phyloP scores from a whole-genome alignment of 345 rosid species.

The Corchorus capsularis region DNA sequence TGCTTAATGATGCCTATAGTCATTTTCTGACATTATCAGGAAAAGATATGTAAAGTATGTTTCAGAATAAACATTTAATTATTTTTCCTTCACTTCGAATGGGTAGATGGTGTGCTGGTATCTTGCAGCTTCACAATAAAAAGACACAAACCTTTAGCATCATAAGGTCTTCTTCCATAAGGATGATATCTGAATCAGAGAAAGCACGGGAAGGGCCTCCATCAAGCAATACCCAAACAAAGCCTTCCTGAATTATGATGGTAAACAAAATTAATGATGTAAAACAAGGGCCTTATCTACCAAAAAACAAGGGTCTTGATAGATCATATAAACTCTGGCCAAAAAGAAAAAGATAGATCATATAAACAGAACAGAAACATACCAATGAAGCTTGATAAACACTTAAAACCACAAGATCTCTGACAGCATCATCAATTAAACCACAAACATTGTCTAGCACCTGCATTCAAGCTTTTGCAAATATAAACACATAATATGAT shows the following conservation, averaged over 20 bases:
- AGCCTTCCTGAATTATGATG: slow-evolving; percentile 62
- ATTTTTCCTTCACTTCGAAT: background rate
- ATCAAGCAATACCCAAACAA: slow-evolving; percentile 78
- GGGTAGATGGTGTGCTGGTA: background rate
- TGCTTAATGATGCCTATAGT: background rate
- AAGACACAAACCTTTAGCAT: slow-evolving; percentile 56
- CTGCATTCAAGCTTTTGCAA: slow-evolving; percentile 39
- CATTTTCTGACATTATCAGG: background rate
- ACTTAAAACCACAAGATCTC: slow-evolving; percentile 85
- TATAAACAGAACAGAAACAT: slow-evolving; percentile 13
- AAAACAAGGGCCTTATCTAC: background rate
- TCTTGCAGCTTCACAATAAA: slow-evolving; percentile 4
- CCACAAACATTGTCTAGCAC: slow-evolving; percentile 80
- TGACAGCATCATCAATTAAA: slow-evolving; percentile 65
- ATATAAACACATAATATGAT: slow-evolving; percentile 17
- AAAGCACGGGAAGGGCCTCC: slow-evolving; percentile 96
- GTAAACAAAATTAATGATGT: slow-evolving; percentile 13
- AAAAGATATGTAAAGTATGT: background rate
- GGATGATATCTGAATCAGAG: slow-evolving; percentile 66
- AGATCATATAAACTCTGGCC: background rate
- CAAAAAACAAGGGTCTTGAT: background rate
- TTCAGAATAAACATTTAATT: background rate
- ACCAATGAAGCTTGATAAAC: slow-evolving; percentile 77
- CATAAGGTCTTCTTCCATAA: slow-evolving; percentile 85
- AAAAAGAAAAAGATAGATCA: background rate